A percentile compares a stretch with the other conserved stretches of the same genome.
phyloP scores from a whole-genome alignment of 1,284 basidiomycete species.

The Irpex sp. region DNA sequence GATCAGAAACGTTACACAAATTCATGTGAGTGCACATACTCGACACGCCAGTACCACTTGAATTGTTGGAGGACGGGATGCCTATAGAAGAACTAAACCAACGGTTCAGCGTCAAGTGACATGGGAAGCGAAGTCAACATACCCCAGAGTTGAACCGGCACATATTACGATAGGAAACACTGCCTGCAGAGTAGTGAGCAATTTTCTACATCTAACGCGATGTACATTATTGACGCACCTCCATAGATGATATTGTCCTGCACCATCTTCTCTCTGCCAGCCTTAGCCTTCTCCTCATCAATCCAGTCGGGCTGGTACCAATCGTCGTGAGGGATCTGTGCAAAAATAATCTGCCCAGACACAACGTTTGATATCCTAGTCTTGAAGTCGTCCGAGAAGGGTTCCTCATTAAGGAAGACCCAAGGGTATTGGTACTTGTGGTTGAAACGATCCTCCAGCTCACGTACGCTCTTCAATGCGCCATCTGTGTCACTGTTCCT shows the following conservation, averaged over 20 bases:
- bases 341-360: slow-evolving; percentile 61
- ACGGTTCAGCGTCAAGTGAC: background rate
- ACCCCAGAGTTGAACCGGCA: slow-evolving; percentile 94
- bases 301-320: slow-evolving; percentile 89
- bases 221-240: slow-evolving; percentile 36
- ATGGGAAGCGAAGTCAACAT: slow-evolving; percentile 27
- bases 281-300: slow-evolving; percentile 72
- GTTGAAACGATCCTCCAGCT: slow-evolving; percentile 74
- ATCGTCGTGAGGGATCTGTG: slow-evolving; percentile 75
- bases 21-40: slow-evolving; percentile 28
- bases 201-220: background rate
- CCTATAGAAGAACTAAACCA: slow-evolving; percentile 74
- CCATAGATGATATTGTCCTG: slow-evolving; percentile 85
- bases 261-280: slow-evolving; percentile 70
- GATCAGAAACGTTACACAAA: background rate
- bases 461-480: slow-evolving; percentile 47
- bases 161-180: slow-evolving; percentile 83
- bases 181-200: slow-evolving; percentile 37
- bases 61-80: slow-evolving; percentile 79
- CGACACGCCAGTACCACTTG: slow-evolving; percentile 86
- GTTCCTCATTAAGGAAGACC: slow-evolving; percentile 82
- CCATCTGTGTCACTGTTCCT: slow-evolving; percentile 78
- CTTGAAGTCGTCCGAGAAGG: slow-evolving; percentile 78
- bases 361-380: slow-evolving; percentile 37
- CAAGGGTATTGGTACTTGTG: slow-evolving; percentile 83